Percentiles rank a stretch among this genome's conserved stretches.
Evolutionary conservation across 208 protist species (phyloP).

Genomic region (Leishmania martiniquensis): DNA sequence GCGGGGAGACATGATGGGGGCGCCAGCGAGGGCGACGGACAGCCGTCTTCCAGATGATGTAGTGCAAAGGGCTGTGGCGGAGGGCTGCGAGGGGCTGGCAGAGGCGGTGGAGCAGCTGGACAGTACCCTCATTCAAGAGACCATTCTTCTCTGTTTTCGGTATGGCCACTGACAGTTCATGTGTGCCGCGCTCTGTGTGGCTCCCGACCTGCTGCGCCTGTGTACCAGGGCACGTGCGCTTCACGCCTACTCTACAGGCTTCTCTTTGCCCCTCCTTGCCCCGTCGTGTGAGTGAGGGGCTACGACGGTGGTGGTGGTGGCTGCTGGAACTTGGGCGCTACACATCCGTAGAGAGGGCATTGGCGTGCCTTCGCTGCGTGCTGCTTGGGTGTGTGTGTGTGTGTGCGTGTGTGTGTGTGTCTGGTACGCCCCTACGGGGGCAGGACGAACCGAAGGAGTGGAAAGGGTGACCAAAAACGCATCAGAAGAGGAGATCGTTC

Average conservation of each 20-base stretch:
- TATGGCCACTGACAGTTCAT: constrained; percentile 38
- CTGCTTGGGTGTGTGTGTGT: not conserved
- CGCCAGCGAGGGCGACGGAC: not conserved
- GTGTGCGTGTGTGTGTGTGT: not conserved
- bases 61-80: constrained; percentile 14
- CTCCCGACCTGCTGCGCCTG: not conserved
- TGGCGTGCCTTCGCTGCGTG: too few relatives aligned
- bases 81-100: constrained; percentile 35
- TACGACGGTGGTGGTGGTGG: not conserved
- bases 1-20: constrained; percentile 5
- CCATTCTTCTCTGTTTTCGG: constrained; percentile 79
- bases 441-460: not conserved
- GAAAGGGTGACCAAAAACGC: not conserved
- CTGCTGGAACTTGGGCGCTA: not conserved
- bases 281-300: too few relatives aligned
- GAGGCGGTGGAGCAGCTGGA: constrained; percentile 49
- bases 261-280: too few relatives aligned
- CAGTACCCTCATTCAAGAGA: constrained; percentile 70
- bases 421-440: not conserved
- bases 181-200: not conserved
- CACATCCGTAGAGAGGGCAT: too few relatives aligned
- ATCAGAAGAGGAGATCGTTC: not conserved
- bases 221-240: too few relatives aligned
- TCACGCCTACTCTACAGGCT: too few relatives aligned
- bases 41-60: constrained; percentile 1